Evolutionary conservation across 169 alveolate genomes (phyloP), one percentile per base, ranked within the genome.

Genomic region (Cyclospora cayetanensis): DNA sequence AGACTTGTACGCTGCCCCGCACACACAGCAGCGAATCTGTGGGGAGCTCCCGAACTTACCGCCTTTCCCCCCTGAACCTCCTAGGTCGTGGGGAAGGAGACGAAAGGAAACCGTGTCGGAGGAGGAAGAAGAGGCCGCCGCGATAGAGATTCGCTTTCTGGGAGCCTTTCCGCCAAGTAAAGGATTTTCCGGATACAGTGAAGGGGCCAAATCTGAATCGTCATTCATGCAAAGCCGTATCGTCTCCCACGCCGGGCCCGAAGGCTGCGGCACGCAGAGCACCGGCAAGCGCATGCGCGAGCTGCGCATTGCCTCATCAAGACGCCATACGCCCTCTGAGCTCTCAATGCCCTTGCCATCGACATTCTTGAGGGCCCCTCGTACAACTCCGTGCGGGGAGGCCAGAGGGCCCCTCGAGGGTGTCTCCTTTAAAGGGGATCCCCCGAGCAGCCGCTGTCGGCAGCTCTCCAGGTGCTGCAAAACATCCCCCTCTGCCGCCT

Each of bases 271-370:
- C 46, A 76, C 11, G 55, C 86, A 76, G 18, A 37, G 63, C 42
- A 76, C 86, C 66, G 86, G 86, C 86, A 76, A 27, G 18, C 46
- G 86, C 86, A 76, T 25, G 66, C 63, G 55, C 86, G 66, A 53
- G 18, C 1, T 60, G 41, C 66, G 55, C 41, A 65, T 65, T 31
- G 86, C 86, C 63, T 5, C 31, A 27, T 76, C 86, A 1, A n/a
- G 86, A 3, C 65, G 42, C 66, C 66, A 27, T 27, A 65, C 66
- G 66, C 29, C 66, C 15, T 4, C 11, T 15, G 63, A 18, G 43
- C n/a, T n/a, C n/a, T n/a, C n/a, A n/a, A n/a, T n/a, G n/a, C n/a
- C n/a, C n/a, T n/a, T n/a, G n/a, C n/a, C n/a, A n/a, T n/a, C n/a
- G n/a, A n/a, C n/a, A n/a, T n/a, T n/a, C n/a, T n/a, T 20, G 43